A percentile compares a stretch with the other conserved stretches of the same genome.
These are phyloP conservation scores for Gastrolobium villosum DNA, from an alignment of 306 rosid species.

Conservation along the genomic window DNA sequence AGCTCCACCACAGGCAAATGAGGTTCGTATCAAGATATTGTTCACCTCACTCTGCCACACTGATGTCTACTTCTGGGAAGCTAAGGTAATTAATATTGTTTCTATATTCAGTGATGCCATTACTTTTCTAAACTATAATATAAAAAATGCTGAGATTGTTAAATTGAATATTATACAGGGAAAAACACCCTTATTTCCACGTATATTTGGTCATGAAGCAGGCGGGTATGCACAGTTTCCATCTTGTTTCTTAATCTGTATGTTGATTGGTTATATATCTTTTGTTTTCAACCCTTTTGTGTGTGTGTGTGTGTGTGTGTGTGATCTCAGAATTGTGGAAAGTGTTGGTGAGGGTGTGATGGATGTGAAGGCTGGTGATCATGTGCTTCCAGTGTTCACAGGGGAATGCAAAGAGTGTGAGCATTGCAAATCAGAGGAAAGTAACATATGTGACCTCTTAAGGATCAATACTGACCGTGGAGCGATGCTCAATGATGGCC, in stretches of 20 bases:
- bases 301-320: too few relatives aligned
- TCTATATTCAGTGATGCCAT: too few relatives aligned
- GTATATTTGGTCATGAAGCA: constrained; percentile 62
- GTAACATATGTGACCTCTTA: too few relatives aligned
- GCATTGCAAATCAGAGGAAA: too few relatives aligned
- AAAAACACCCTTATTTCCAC: constrained; percentile 49
- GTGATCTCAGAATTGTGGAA: too few relatives aligned
- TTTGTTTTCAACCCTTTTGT: too few relatives aligned
- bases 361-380: too few relatives aligned
- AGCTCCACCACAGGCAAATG: constrained; percentile 45
- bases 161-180: constrained; percentile 42
- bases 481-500: too few relatives aligned
- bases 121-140: not conserved
- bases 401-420: too few relatives aligned
- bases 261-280: not conserved
- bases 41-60: constrained; percentile 47
- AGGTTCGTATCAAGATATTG: constrained; percentile 40
- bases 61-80: constrained; percentile 51
- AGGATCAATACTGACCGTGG: too few relatives aligned
- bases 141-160: constrained; percentile 4
- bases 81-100: constrained; percentile 37
- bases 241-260: constrained; percentile 11
- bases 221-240: constrained; percentile 49
- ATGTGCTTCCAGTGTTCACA: too few relatives aligned
- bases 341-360: too few relatives aligned